Evolutionary conservation across 2,329 filamentous ascomycete genomes (phyloP), one percentile per base, ranked within the genome.

Genomic region (Penicillium psychrosexuale): DNA sequence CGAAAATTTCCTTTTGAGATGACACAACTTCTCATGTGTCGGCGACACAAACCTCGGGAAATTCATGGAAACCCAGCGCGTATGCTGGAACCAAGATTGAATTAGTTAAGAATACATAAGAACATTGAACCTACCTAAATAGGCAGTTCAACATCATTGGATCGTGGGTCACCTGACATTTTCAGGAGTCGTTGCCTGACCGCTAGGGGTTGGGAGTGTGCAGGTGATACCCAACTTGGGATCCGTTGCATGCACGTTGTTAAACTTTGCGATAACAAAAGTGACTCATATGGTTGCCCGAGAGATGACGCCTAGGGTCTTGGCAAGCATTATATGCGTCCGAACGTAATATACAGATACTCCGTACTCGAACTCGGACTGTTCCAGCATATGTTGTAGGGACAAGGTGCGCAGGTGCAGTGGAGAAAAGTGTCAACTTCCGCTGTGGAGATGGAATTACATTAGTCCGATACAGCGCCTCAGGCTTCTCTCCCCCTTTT

Each of bases 251-350:
- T 59, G 60, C 60, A 61, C 56, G 27, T 12, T 30, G 27, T 34
- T 8, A 8, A 3, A 13, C 24, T 17, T 1, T 27, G 9, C 9
- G 12, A 37, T 30, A 45, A n/a, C n/a, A 22, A 46, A 43, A 30
- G 30, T 38, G 45, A 91, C 93, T 88, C 88, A 97, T 93, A 86
- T 97, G 97, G 88, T 95, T 96, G 73, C 94, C 94, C 69, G 84
- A 84, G 83, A 97, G 97, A 85, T 99, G 94, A 85, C 97, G 93
- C 73, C 93, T 65, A 89, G 87, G 71, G 88, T 90, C 87, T 97
- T 96, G 77, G 87, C 87, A 72, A 96, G 80, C 90, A 94, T 94
- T 77, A 85, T 85, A 83, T 92, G 12, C 24, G 30, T 47, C 37
- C 17, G 37, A 24, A 24, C 22, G 3, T 24, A 24, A 4, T 24